These are phyloP conservation scores for Fusarium globosum DNA, from an alignment of 2,329 filamentous ascomycete species.

Conservation along the genomic window DNA sequence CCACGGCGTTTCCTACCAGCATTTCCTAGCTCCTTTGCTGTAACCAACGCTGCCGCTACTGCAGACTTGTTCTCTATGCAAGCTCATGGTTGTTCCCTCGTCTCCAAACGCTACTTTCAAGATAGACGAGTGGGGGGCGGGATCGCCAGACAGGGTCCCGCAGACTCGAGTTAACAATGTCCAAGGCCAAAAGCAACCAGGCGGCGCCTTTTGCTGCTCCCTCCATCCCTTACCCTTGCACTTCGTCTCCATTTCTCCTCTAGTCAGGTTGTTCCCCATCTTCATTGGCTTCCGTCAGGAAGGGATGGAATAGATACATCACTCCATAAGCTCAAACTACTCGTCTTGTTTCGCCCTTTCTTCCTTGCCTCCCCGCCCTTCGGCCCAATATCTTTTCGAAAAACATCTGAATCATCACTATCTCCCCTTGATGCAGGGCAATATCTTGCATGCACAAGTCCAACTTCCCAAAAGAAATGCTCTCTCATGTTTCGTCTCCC, in stretches of 20 bases:
- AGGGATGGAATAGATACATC: conserved; percentile 41
- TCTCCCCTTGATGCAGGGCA: conserved; percentile 46
- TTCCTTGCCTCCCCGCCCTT: conserved; percentile 39
- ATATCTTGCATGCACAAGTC: conserved; percentile 48
- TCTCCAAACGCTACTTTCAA: conserved; percentile 31
- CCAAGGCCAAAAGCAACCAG: conserved; percentile 44
- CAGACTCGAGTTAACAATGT: conserved; percentile 40
- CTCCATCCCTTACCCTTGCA: conserved; percentile 31
- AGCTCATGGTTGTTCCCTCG: conserved; percentile 27
- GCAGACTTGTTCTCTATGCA: conserved; percentile 23
- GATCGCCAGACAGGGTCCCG: conserved; percentile 41
- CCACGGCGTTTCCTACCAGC: conserved; percentile 19
- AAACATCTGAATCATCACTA: conserved; percentile 43
- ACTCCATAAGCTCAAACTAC: conserved; percentile 37
- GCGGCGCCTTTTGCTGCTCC: conserved; percentile 32
- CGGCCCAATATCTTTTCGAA: conserved; percentile 23
- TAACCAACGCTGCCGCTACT: conserved; percentile 34
- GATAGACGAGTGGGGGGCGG: conserved; percentile 43
- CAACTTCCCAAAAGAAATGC: conserved; percentile 51
- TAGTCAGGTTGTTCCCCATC: conserved; percentile 19
- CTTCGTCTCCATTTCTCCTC: conserved; percentile 24
- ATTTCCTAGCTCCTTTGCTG: conserved; percentile 19
- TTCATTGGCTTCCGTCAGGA: conserved; percentile 31
- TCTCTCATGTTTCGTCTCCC: conserved; percentile 44
- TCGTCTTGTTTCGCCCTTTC: conserved; percentile 31